Percentiles rank a stretch among this genome's conserved stretches.
Evolutionary conservation across 73 alveolate genomes (phyloP).

Genomic region (Symbiodinium natans): DNA sequence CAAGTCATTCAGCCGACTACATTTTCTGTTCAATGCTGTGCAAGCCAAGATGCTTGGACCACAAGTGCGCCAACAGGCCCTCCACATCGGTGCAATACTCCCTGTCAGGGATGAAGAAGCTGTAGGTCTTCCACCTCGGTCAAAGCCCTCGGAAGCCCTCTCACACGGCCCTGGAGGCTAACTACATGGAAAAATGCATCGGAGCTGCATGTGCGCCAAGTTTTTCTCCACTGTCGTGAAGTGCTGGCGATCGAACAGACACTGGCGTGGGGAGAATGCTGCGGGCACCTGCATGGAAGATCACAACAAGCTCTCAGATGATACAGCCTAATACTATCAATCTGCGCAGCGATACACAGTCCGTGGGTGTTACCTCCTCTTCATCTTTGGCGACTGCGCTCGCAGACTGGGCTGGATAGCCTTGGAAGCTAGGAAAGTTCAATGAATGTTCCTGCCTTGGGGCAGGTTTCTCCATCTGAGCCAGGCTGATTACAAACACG

Average conservation of each 20-base stretch:
- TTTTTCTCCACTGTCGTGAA: constrained; percentile 38
- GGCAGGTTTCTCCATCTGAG: too few species aligned
- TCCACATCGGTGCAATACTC: constrained; percentile 71
- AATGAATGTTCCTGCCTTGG: too few species aligned
- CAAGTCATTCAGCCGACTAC: not conserved
- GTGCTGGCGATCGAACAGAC: constrained; percentile 71
- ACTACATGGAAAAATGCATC: not conserved
- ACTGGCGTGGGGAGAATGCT: constrained; percentile 62
- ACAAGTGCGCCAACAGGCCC: constrained; percentile 64
- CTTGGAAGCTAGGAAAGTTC: too few species aligned
- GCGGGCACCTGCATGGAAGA: not conserved
- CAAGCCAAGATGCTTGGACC: constrained; percentile 35
- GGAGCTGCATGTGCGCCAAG: constrained; percentile 49
- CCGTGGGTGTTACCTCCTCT: not conserved
- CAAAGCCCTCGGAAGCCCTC: not conserved
- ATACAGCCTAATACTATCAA: not conserved
- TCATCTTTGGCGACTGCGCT: not conserved
- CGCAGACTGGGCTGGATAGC: not conserved
- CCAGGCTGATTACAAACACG: not conserved
- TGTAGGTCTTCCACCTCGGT: constrained; percentile 66
- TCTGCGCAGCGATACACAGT: not conserved
- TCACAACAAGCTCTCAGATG: not conserved
- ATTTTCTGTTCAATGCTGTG: not conserved
- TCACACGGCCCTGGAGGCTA: not conserved
- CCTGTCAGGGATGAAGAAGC: constrained; percentile 73